Evolutionary conservation across 1,284 basidiomycete species (phyloP), one percentile per base, ranked within the genome.

Genomic region (Polyporus tsugae): DNA sequence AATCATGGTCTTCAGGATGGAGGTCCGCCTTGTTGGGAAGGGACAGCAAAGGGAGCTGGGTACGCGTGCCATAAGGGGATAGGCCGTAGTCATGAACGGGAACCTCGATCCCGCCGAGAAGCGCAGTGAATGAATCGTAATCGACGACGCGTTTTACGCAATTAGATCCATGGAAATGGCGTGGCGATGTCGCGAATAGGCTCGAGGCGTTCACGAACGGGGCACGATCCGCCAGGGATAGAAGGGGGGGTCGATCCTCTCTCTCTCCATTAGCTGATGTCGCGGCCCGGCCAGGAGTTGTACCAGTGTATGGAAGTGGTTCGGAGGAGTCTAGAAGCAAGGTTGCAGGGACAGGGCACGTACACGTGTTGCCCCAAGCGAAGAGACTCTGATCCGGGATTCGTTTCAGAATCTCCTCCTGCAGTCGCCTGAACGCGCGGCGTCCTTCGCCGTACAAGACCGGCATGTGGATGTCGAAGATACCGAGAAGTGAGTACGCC

Each of bases 341-440:
- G 15, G 13, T 41, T 15, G 41, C 41, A 17, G 11, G 41, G 11
- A 41, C 41, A 41, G 41, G 41, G 41, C 2, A 11, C 1, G 4
- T 41, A 11, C 11, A 4, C 10, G 25, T 0, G 17, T 57, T 59
- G n/a, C 57, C 57, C 57, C 57, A 59, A 22, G 57, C 57, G 11
- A 59, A 41, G n/a, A 59, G 57, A 9, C 36, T 59, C 22, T 59
- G 57, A 15, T 59, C 57, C n/a, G 38, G 57, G 6, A 59, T 59
- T 7, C 57, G 57, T 6, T 4, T 59, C 9, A 59, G n/a, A 22
- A 59, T 59, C 22, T 59, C 57, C 36, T 59, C 36, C 36, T 59
- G 57, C 36, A 59, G 5, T 11, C 57, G 36, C 38, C 36, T 22
- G 36, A 59, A 59, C 11, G 57, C 57, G n/a, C 57, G 38, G 1